Base-by-base conservation (phyloP, 176 grass and related monocot genomes). In the Saccharum spontaneum region DNA sequence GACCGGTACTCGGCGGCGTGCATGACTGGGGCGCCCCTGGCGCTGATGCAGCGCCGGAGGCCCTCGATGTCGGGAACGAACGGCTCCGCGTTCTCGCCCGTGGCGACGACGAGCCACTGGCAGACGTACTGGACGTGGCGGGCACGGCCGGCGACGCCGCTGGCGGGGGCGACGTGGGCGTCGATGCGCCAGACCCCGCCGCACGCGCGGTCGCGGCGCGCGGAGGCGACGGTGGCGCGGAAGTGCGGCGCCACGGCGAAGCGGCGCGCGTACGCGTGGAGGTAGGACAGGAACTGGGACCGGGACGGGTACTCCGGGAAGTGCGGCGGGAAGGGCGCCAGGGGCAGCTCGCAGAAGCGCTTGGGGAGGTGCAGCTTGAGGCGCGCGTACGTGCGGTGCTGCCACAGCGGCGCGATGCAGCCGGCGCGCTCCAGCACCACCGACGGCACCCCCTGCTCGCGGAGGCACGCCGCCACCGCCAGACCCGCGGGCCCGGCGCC, bases 401-500 rank as follows among this genome's bases (percentile, higher is more conserved):
- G 85, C 94, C 94, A 97, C 22, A 97, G 78, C n/a, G 94, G 94
- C 41, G 94, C 94, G 7, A 94, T 80, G 81, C 91, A 94, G 84
- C 90, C 90, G 49, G 91, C 82, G 10, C 91, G 86, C 59, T 97
- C 94, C 3, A 97, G 89, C 11, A 97, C 73, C 28, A 92, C 71
- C 5, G 71, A 88, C 20, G 91, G 89, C 73, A 97, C 85, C 10
- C 85, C 85, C 4, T 82, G 76, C 36, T 73, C 74, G 0, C 74
- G 76, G 48, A 97, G 94, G 87, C 91, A 85, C 18, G 83, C 94
- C 2, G 89, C 94, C 26, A 87, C 82, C 3, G 94, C 86, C 22
- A 97, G 71, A 13, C 94, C 94, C 11, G 94, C 90, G 23, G 91
- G 94, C 2, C 94, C 94, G 0, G 89, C 94, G 1, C 94, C 91